Evolutionary conservation across 2,329 filamentous ascomycete genomes (phyloP).

Genomic region (Calonectria pteridis): DNA sequence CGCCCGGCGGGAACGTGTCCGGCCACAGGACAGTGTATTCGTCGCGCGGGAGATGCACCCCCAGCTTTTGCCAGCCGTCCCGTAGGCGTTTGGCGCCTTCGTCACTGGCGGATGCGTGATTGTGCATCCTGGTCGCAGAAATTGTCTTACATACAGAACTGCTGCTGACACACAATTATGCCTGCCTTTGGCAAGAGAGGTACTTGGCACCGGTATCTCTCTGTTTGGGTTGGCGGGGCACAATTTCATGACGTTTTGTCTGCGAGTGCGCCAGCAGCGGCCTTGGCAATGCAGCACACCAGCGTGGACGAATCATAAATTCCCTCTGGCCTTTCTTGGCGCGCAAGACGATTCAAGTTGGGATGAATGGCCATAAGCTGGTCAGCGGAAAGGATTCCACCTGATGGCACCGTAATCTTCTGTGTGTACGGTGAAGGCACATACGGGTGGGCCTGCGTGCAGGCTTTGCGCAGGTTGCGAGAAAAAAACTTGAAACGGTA

Average conservation of each 20-base stretch:
- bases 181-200: slow-evolving; percentile 8
- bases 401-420: slow-evolving; percentile 19
- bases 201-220: background rate
- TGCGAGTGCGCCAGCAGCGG: slow-evolving; percentile 15
- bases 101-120: slow-evolving; percentile 31
- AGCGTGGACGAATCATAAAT: slow-evolving; percentile 28
- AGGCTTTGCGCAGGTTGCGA: slow-evolving; percentile 12
- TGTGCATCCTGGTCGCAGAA: slow-evolving; percentile 35
- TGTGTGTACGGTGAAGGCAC: slow-evolving; percentile 10
- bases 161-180: slow-evolving; percentile 38
- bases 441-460: slow-evolving; percentile 5
- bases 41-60: background rate
- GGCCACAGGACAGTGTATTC: slow-evolving; percentile 16
- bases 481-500: slow-evolving; percentile 39
- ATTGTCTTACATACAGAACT: slow-evolving; percentile 39
- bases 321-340: slow-evolving; percentile 19
- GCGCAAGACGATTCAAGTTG: slow-evolving; percentile 12
- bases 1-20: slow-evolving; percentile 23
- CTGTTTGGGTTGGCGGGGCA: slow-evolving; percentile 5
- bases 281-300: slow-evolving; percentile 28
- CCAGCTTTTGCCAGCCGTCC: slow-evolving; percentile 5
- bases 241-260: slow-evolving; percentile 36
- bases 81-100: slow-evolving; percentile 14
- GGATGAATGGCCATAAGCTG: slow-evolving; percentile 10
- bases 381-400: slow-evolving; percentile 16